These are phyloP conservation scores for Neurospora sp. DNA, from an alignment of 495 filamentous ascomycete genomes.

Conservation along the genomic window DNA sequence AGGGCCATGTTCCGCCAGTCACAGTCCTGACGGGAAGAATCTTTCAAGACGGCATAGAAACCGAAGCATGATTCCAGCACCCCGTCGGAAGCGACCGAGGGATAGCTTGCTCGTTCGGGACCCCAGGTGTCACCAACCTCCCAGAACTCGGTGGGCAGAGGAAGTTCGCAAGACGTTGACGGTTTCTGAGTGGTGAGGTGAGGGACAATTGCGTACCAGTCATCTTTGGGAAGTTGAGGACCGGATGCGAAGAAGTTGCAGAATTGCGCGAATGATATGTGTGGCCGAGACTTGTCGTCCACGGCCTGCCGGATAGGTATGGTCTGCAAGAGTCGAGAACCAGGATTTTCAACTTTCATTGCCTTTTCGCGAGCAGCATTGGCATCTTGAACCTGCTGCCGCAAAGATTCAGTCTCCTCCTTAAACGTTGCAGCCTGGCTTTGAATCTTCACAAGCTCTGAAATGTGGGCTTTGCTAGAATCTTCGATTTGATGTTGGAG, in stretches of 20 bases:
- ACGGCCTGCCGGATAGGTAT: background rate
- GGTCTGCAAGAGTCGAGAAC: background rate
- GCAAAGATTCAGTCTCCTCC: background rate
- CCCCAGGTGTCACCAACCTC: background rate
- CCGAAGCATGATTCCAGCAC: background rate
- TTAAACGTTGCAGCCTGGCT: background rate
- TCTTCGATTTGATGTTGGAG: background rate
- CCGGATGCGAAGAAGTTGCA: background rate
- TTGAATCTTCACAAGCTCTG: background rate
- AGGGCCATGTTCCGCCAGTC: background rate
- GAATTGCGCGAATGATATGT: background rate
- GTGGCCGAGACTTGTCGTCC: background rate
- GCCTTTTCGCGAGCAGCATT: background rate
- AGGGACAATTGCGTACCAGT: background rate
- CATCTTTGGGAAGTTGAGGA: background rate
- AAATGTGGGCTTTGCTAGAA: background rate
- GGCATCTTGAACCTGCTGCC: background rate
- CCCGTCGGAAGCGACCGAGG: background rate
- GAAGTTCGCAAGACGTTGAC: background rate
- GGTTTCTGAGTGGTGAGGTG: background rate
- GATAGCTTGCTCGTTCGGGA: background rate
- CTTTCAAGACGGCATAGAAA: background rate
- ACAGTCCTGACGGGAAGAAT: background rate
- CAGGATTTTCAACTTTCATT: background rate
- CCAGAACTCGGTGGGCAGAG: background rate